These are phyloP conservation scores for Boeremia exigua DNA, from an alignment of 2,329 filamentous ascomycete genomes.

Conservation along the genomic window DNA sequence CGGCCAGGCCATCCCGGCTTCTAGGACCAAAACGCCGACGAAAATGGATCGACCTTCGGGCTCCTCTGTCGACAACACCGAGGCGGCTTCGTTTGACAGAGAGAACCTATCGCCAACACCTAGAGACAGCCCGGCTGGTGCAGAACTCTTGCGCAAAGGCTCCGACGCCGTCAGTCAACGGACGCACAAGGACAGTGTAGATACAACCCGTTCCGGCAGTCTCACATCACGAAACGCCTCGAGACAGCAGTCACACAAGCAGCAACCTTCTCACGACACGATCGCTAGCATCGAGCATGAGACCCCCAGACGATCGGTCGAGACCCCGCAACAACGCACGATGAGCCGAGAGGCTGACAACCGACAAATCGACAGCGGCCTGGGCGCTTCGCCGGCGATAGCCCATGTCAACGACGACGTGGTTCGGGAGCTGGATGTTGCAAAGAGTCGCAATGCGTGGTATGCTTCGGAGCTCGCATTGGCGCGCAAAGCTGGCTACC, in stretches of 20 bases:
- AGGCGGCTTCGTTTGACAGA: constrained; percentile 53
- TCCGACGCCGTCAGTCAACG: constrained; percentile 40
- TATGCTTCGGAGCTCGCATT: constrained; percentile 94
- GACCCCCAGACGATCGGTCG: constrained; percentile 40
- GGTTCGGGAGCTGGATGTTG: constrained; percentile 83
- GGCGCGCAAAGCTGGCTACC: constrained; percentile 88
- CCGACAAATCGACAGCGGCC: constrained; percentile 64
- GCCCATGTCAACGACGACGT: constrained; percentile 73
- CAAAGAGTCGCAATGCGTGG: constrained; percentile 91
- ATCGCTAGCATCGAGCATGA: constrained; percentile 56
- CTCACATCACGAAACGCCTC: constrained; percentile 44
- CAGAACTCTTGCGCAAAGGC: constrained; percentile 36
- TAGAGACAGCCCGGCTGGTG: constrained; percentile 42
- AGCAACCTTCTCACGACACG: constrained; percentile 68
- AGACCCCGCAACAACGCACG: constrained; percentile 39
- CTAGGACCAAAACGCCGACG: constrained; percentile 59
- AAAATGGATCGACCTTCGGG: constrained; percentile 56
- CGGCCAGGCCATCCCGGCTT: constrained; percentile 17
- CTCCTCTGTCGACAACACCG: constrained; percentile 50
- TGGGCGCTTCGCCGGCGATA: constrained; percentile 65
- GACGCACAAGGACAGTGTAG: constrained; percentile 45
- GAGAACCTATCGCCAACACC: constrained; percentile 56
- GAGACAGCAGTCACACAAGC: constrained; percentile 53
- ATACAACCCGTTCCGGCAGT: constrained; percentile 43
- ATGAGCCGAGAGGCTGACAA: constrained; percentile 41